Evolutionary conservation across 805 yeast species (phyloP).

Genomic region (Candida caryicola): DNA sequence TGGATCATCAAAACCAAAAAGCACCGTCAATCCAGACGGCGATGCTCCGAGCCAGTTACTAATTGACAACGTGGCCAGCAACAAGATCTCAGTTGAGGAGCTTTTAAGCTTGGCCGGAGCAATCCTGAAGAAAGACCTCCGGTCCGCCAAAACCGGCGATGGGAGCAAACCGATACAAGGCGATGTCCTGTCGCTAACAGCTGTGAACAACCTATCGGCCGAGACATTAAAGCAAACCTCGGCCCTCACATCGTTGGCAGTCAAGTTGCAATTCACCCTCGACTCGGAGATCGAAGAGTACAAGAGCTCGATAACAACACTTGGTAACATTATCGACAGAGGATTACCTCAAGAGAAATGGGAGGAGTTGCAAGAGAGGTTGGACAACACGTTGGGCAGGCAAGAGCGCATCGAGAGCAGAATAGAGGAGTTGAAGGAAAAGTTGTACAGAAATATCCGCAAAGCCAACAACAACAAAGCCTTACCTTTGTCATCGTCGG

Average conservation of each 20-base stretch:
- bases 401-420: conserved; percentile 23
- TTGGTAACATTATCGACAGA: conserved; percentile 14
- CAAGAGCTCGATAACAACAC: conserved; percentile 15
- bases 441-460: conserved; percentile 22
- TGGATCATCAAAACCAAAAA: background rate
- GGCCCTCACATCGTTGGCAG: conserved; percentile 13
- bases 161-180: conserved; percentile 7
- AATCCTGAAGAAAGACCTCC: background rate
- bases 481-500: conserved; percentile 35
- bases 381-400: conserved; percentile 11
- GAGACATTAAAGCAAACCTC: conserved; percentile 15
- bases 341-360: conserved; percentile 1
- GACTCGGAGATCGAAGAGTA: conserved; percentile 16
- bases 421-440: conserved; percentile 18
- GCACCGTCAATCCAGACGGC: background rate
- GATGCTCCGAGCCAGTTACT: background rate
- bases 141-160: background rate
- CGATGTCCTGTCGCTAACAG: conserved; percentile 6
- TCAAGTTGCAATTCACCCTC: conserved; percentile 20
- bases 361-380: conserved; percentile 7
- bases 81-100: background rate
- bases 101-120: background rate
- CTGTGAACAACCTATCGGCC: conserved; percentile 19
- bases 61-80: background rate
- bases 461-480: conserved; percentile 17